phyloP scores from a whole-genome alignment of 1,284 basidiomycete genomes.

The Erythrobasidium hasegawianum region DNA sequence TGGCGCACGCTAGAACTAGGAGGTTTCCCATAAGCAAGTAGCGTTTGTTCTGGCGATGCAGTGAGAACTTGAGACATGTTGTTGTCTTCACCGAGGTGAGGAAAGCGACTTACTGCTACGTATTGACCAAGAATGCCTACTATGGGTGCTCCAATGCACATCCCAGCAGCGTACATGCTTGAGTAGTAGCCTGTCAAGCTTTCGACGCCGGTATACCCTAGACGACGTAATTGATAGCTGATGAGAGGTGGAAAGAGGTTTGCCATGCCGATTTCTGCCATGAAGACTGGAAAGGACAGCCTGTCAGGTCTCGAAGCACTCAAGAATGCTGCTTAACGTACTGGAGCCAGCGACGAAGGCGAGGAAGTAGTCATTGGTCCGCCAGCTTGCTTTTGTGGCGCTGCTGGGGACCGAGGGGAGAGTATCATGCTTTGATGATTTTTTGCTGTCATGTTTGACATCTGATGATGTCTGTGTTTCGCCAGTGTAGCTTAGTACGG shows the following conservation, averaged over 20 bases:
- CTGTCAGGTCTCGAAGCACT: no score
- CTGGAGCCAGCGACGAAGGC: not conserved
- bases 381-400: not conserved
- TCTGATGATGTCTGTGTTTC: no score
- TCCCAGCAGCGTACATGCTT: not conserved
- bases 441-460: no score
- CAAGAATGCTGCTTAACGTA: no score
- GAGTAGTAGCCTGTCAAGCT: not conserved
- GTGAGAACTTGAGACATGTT: no score
- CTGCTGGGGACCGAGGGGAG: no score
- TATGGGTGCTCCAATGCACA: not conserved
- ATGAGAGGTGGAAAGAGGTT: not conserved
- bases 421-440: no score
- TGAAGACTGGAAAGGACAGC: not conserved
- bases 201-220: not conserved
- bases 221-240: not conserved
- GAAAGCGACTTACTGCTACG: not conserved
- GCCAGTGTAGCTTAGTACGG: no score
- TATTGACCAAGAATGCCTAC: not conserved
- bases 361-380: not conserved
- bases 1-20: not conserved
- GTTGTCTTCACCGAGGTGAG: not conserved
- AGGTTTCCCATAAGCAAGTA: not conserved
- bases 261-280: not conserved
- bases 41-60: constrained; percentile 29